These are phyloP conservation scores for Metrosideros polymorpha DNA, from an alignment of 441 rosid genomes.

Conservation along the genomic window DNA sequence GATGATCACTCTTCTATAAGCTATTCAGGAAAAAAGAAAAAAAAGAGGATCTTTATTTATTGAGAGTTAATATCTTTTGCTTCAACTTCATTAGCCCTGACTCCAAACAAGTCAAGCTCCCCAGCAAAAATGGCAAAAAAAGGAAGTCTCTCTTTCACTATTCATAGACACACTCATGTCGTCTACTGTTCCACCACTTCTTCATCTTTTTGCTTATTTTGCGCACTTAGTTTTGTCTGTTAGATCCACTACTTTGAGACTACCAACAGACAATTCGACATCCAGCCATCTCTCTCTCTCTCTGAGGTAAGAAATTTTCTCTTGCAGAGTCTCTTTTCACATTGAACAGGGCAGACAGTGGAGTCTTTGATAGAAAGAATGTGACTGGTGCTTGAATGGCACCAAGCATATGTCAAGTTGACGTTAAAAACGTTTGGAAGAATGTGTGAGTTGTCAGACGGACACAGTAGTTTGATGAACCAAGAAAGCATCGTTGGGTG, in stretches of 20 bases:
- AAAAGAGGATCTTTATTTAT: not conserved
- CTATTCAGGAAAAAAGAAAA: not conserved
- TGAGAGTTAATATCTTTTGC: not conserved
- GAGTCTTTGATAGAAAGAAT: not conserved
- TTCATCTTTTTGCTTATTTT: not conserved
- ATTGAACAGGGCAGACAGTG: not conserved
- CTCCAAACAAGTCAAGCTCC: not conserved
- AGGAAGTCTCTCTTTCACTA: not conserved
- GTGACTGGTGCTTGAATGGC: not conserved
- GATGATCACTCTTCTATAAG: not conserved
- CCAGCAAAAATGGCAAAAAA: not conserved
- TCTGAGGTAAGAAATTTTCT: not conserved
- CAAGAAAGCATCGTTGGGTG: not conserved
- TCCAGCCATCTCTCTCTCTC: not conserved
- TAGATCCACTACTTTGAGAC: not conserved
- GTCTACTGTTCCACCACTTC: not conserved
- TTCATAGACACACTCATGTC: not conserved
- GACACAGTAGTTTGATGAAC: not conserved
- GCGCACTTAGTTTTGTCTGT: not conserved
- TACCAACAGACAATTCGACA: not conserved
- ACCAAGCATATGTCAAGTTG: not conserved
- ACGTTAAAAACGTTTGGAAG: not conserved
- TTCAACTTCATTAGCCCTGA: not conserved
- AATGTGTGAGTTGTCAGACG: not conserved
- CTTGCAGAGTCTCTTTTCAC: not conserved